These are phyloP conservation scores for Candida hungchunana DNA, from an alignment of 805 yeast species.

Conservation along the genomic window DNA sequence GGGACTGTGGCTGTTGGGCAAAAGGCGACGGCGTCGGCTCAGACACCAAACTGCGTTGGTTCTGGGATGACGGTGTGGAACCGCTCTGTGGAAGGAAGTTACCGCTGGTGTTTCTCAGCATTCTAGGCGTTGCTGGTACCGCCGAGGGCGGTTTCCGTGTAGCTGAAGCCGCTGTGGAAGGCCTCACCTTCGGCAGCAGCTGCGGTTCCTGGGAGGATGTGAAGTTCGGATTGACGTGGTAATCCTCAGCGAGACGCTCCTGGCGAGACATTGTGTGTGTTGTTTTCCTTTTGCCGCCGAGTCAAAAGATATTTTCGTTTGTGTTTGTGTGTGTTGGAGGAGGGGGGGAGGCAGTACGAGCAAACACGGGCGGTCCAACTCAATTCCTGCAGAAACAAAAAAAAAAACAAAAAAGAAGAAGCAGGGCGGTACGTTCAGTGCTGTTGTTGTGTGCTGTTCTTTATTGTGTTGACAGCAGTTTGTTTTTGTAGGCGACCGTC, in stretches of 20 bases:
- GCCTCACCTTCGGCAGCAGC: slow-evolving; percentile 25
- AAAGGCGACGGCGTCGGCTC: slow-evolving; percentile 1
- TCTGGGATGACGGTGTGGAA: slow-evolving; percentile 4
- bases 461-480: no score
- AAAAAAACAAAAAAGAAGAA: no score
- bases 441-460: no score
- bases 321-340: no score
- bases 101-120: slow-evolving; percentile 56
- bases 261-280: slow-evolving; percentile 18
- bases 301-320: no score
- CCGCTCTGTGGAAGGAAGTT: slow-evolving; percentile 20
- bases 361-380: no score
- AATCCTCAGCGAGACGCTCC: slow-evolving; percentile 19
- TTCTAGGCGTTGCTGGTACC: slow-evolving; percentile 66
- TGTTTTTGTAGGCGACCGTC: no score
- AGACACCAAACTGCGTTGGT: slow-evolving; percentile 1
- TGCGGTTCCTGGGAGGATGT: slow-evolving; percentile 15
- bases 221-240: slow-evolving; percentile 24
- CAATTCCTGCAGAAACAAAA: no score
- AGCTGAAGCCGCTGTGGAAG: slow-evolving; percentile 11
- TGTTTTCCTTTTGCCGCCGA: no score
- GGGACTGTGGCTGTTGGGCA: no score
- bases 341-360: no score
- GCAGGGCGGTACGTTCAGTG: no score
- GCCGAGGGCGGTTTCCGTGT: slow-evolving; percentile 19